A percentile compares a stretch with the other conserved stretches of the same genome.
Evolutionary conservation across 192 early-diverging fungal species (phyloP).

Genomic region (Spizellomyces punctatus): DNA sequence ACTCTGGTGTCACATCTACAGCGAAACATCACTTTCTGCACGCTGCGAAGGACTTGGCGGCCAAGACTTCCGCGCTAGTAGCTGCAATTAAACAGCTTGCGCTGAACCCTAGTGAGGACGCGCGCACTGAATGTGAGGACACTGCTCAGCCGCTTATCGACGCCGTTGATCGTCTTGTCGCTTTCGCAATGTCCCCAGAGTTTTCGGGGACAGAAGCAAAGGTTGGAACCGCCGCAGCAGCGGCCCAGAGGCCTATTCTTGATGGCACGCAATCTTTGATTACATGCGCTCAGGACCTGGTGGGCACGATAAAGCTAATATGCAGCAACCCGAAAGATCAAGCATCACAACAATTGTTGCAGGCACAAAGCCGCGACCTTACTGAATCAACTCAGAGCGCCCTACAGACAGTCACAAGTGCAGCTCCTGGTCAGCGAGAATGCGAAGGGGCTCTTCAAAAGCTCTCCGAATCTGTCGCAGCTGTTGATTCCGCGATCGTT

Average conservation of each 20-base stretch:
- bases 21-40: conserved; percentile 46
- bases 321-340: conserved; percentile 50
- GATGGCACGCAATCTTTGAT: conserved; percentile 40
- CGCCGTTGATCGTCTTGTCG: conserved; percentile 44
- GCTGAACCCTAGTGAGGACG: conserved; percentile 26
- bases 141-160: conserved; percentile 42
- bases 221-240: conserved; percentile 32
- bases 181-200: conserved; percentile 38
- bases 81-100: conserved; percentile 50
- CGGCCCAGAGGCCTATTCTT: conserved; percentile 47
- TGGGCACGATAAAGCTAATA: conserved; percentile 42
- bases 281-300: conserved; percentile 36
- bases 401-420: conserved; percentile 32
- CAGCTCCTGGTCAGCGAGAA: conserved; percentile 59
- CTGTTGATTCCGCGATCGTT: conserved; percentile 49
- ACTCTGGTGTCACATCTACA: conserved; percentile 21
- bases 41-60: conserved; percentile 50
- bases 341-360: conserved; percentile 27
- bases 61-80: conserved; percentile 45
- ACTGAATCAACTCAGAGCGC: conserved; percentile 38
- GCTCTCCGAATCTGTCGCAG: conserved; percentile 33
- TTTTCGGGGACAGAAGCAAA: conserved; percentile 50
- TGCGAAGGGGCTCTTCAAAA: conserved; percentile 50
- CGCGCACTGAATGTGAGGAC: conserved; percentile 39
- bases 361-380: conserved; percentile 30